A percentile compares a stretch with the other conserved stretches of the same genome.
Conservation (phyloP, 495 filamentous ascomycete species). For the Penicillium coffeae region DNA sequence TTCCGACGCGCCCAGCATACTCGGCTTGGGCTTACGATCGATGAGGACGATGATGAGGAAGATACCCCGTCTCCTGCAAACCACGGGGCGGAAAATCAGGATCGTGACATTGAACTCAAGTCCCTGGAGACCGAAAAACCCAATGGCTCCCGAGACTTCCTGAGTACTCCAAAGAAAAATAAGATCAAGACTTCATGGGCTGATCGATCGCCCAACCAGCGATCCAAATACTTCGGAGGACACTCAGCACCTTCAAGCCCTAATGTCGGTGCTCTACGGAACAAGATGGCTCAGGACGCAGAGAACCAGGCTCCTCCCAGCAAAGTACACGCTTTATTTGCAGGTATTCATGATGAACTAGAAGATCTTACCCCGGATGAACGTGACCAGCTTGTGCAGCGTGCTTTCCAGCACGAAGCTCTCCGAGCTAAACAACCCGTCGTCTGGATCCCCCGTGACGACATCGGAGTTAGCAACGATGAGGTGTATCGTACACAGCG, state of each 20-base stretch:
- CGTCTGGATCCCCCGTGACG: constrained; percentile 92
- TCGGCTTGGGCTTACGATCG: constrained; percentile 47
- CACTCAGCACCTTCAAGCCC: constrained; percentile 31
- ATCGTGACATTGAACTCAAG: constrained; percentile 58
- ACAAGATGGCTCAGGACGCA: constrained; percentile 47
- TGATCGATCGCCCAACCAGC: constrained; percentile 34
- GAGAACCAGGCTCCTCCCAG: constrained; percentile 60
- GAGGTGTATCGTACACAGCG: constrained; percentile 74
- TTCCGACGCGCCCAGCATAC: constrained; percentile 75
- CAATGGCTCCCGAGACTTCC: constrained; percentile 10
- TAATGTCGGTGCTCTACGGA: constrained; percentile 29
- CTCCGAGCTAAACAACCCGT: constrained; percentile 80
- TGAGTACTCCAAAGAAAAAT: constrained; percentile 18
- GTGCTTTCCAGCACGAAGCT: constrained; percentile 88
- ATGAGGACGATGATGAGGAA: constrained; percentile 24
- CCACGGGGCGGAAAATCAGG: constrained; percentile 13
- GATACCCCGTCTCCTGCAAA: not conserved
- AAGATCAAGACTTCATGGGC: constrained; percentile 39
- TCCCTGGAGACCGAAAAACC: constrained; percentile 39
- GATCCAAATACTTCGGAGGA: constrained; percentile 39
- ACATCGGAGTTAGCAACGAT: constrained; percentile 86
- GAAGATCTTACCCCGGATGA: constrained; percentile 93
- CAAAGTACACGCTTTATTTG: constrained; percentile 73
- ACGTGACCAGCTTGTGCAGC: constrained; percentile 78
- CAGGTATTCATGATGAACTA: constrained; percentile 82